Base-by-base conservation (phyloP, 2,329 filamentous ascomycete species). In the Colletotrichum sp. region DNA sequence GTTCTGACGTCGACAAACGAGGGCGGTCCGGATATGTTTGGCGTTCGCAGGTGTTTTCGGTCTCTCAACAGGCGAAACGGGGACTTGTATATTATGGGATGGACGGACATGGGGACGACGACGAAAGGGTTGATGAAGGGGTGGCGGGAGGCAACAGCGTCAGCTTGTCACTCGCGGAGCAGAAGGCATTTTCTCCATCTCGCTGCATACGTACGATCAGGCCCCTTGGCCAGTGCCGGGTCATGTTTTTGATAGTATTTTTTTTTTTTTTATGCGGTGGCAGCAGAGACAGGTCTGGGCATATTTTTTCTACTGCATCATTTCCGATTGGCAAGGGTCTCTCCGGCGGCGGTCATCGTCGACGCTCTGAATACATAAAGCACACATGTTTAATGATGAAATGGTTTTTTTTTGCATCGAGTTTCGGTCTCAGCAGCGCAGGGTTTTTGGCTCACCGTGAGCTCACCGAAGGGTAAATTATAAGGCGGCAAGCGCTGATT, bases 11-110 rank as follows among this genome's bases (percentile, higher is more conserved):
- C 73, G 57, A 65, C 70, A 75, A 75, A 75, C 64, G 73, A 75
- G 64, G 65, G 73, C 73, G 64, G 64, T 67, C 55, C 43, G 70
- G 71, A 73, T 75, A 24, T 63, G 34, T 75, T 58, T 68, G 73
- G 73, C 73, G 73, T 75, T 75, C 26, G 38, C 73, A 65, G 73
- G 73, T 67, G 64, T 73, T 73, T 73, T 52, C 70, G 73, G 73
- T 75, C 70, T 68, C 64, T 75, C 73, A 75, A 76, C 71, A 76
- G 74, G 74, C 71, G 74, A 76, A 76, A 66, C 28, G 60, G 71
- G 67, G 64, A 68, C 71, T 72, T 76, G 74, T 76, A 76, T 63
- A 76, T 57, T 76, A 76, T 32, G 71, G 74, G 36, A 71, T 5
- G 64, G 64, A 58, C n/a, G 43, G 57, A 30, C 24, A 21, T 57